Evolutionary conservation across 345 rosid genomes (phyloP).

Genomic region (Gossypium mustelinum): DNA sequence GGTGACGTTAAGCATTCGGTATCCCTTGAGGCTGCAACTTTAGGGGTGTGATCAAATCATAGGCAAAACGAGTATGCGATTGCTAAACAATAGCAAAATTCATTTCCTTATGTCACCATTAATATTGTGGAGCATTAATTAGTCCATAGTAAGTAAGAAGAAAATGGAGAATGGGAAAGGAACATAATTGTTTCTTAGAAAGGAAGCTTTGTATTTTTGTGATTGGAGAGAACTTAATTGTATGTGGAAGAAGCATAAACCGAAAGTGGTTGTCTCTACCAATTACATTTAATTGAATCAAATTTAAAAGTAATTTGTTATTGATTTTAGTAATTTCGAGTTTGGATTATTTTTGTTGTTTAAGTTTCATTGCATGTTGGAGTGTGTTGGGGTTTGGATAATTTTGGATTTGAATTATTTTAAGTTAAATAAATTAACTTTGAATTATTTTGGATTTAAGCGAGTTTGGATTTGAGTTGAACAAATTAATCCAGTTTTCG

Average conservation of each 20-base stretch:
- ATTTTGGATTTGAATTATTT: too few relatives aligned
- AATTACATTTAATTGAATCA: neutral
- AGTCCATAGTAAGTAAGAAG: too few relatives aligned
- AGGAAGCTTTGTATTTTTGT: too few relatives aligned
- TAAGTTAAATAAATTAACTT: too few relatives aligned
- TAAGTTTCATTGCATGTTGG: too few relatives aligned
- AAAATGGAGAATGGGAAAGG: too few relatives aligned
- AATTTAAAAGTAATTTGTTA: neutral
- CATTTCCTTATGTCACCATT: neutral
- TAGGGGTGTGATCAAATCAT: slow-evolving; percentile 54
- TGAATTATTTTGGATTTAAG: too few relatives aligned
- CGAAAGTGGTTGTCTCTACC: neutral
- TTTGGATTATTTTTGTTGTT: neutral
- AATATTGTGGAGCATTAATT: neutral
- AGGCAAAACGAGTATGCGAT: neutral
- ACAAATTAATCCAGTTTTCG: too few relatives aligned
- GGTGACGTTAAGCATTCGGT: slow-evolving; percentile 57
- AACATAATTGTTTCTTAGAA: too few relatives aligned
- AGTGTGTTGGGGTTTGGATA: too few relatives aligned
- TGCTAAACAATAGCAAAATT: neutral
- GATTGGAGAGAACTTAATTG: neutral
- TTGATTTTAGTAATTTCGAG: neutral
- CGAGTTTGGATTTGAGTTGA: too few relatives aligned
- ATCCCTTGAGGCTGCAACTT: slow-evolving; percentile 49
- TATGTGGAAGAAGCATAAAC: neutral